phyloP scores from a whole-genome alignment of 345 rosid genomes.

The Euphorbia peplus region DNA sequence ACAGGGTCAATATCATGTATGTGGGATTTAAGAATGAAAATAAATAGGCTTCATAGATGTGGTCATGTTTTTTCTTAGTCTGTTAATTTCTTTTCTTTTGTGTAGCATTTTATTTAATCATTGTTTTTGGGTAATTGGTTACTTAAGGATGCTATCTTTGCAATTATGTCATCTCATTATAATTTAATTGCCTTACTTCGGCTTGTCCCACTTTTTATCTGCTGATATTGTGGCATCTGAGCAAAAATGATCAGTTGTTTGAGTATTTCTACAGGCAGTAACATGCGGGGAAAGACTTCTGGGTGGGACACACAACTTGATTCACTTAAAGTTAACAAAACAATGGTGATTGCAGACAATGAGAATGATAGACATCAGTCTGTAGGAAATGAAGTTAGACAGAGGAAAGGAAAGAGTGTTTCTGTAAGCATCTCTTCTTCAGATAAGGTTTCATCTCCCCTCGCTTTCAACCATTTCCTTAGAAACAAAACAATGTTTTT shows the following conservation, averaged over 20 bases:
- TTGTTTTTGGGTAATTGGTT: not conserved
- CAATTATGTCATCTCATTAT: not conserved
- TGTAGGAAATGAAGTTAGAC: slow-evolving; percentile 40
- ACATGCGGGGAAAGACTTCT: slow-evolving; percentile 31
- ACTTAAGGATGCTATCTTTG: not conserved
- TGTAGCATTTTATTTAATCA: not conserved
- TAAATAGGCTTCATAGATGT: not conserved
- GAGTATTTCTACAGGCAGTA: slow-evolving; percentile 33
- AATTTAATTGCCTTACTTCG: not conserved
- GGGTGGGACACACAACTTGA: slow-evolving; percentile 37
- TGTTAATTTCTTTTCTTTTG: not conserved
- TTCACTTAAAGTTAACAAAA: slow-evolving; percentile 40
- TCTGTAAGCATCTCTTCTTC: slow-evolving; percentile 34
- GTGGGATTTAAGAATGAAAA: not conserved
- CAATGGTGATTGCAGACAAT: slow-evolving; percentile 32
- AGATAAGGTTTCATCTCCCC: slow-evolving; percentile 45
- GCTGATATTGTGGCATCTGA: slow-evolving; percentile 17
- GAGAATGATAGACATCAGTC: slow-evolving; percentile 30
- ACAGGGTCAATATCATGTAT: not conserved
- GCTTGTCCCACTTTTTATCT: not conserved
- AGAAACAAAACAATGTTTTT: not conserved
- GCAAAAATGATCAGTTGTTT: slow-evolving; percentile 27
- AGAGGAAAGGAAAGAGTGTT: slow-evolving; percentile 44
- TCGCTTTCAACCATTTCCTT: not conserved
- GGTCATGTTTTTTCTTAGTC: not conserved